Base-by-base conservation (phyloP, 192 early-diverging fungal species). In the Diversispora eburnea region DNA sequence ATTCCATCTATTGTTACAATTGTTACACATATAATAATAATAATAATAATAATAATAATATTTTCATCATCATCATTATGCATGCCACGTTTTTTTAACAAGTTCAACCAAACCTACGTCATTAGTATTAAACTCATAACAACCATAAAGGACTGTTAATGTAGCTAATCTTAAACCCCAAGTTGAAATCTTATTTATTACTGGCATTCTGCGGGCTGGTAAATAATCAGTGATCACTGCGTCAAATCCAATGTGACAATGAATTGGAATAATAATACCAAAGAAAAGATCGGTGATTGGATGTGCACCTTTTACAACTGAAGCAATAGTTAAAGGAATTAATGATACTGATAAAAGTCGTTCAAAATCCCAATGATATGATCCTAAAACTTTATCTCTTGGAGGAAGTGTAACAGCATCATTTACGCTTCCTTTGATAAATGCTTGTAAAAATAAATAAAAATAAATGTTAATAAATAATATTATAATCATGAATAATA, bases 361-460 rank as follows among this genome's bases (percentile, higher is more conserved):
- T 78, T 99, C 97, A 77, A 91, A 85, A 86, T 91, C 88, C 97
- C 97, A 99, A 86, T 98, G 97, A 81, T 95, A 93, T 54, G 93
- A 93, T 22, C 97, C 97, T 77, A 93, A 87, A 51, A 90, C 81
- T 74, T 86, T 86, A 82, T 90, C 70, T 39, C 58, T 55, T 49
- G 59, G 45, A 3, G 70, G 70, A 62, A 72, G 59, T 3, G 9
- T 19, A 20, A 60, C 70, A 61, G 70, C 54, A 7, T 72, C 70
- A 25, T 72, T 72, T 8, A 72, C 70, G 3, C 12, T 17, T 6
- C 70, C 70, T 62, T 72, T 72, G n/a, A 72, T 62, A 15, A 15
- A 72, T 25, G n/a, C 70, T 72, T 60, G 25, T 33, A 33, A 33
- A 33, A 33, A 33, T 33, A 33, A 33, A 33, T 33, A 33, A 33